Evolutionary conservation across 192 early-diverging fungal genomes (phyloP).

Genomic region (Backusella westeae): DNA sequence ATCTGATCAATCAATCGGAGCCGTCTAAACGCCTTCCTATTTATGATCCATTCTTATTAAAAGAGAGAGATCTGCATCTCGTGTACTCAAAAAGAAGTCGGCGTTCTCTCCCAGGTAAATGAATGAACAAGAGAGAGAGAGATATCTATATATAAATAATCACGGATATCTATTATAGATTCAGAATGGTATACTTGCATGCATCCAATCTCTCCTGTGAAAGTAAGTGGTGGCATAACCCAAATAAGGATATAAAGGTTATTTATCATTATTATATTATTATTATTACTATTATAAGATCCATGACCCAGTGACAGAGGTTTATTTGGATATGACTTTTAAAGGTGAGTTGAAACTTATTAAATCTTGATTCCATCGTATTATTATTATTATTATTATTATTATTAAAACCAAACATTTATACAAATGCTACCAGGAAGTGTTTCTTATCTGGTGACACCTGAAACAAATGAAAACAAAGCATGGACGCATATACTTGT

Average conservation of each 20-base stretch:
- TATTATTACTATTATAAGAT: neutral
- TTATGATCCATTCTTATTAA: constrained; percentile 4
- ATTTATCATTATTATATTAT: neutral
- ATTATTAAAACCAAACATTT: neutral
- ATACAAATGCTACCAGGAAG: constrained; percentile 9
- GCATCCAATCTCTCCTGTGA: constrained; percentile 15
- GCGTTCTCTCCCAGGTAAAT: constrained; percentile 13
- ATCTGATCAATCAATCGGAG: constrained; percentile 9
- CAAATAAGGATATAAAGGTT: constrained; percentile 1
- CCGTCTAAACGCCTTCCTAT: neutral
- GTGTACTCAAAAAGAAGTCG: constrained; percentile 18
- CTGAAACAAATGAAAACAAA: neutral
- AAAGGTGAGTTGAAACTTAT: constrained; percentile 14
- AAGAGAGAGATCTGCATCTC: constrained; percentile 4
- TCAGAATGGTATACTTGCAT: constrained; percentile 22
- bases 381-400: neutral
- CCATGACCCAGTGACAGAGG: constrained; percentile 8
- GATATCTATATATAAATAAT: neutral
- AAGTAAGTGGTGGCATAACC: constrained; percentile 5
- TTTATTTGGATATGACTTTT: constrained; percentile 19
- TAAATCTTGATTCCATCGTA: neutral
- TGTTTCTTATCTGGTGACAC: constrained; percentile 18
- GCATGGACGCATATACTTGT: constrained; percentile 16
- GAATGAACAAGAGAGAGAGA: no score
- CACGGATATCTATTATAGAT: constrained; percentile 1